A percentile compares a stretch with the other conserved stretches of the same genome.
These are phyloP conservation scores for Neofusicoccum parvum DNA, from an alignment of 2,329 filamentous ascomycete genomes.

Conservation along the genomic window DNA sequence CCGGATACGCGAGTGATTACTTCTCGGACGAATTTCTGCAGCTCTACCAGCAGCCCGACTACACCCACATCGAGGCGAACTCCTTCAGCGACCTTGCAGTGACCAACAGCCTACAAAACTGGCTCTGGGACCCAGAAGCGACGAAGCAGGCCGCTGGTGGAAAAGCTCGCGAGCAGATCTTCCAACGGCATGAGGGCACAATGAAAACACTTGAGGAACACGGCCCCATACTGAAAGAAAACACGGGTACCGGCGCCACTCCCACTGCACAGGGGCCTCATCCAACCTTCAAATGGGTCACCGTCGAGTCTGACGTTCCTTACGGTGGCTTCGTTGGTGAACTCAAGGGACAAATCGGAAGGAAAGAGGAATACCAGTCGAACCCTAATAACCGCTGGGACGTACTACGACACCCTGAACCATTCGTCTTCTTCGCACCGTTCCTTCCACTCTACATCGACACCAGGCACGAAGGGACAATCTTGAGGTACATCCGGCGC, in stretches of 20 bases:
- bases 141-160: slow-evolving; percentile 70
- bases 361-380: slow-evolving; percentile 50
- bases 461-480: slow-evolving; percentile 81
- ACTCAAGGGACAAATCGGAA: slow-evolving; percentile 63
- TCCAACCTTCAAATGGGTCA: slow-evolving; percentile 72
- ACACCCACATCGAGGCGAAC: slow-evolving; percentile 66
- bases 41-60: slow-evolving; percentile 66
- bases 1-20: slow-evolving; percentile 66
- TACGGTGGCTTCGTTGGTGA: slow-evolving; percentile 65
- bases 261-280: slow-evolving; percentile 56
- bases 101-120: slow-evolving; percentile 72
- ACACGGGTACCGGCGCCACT: slow-evolving; percentile 56
- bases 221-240: slow-evolving; percentile 54
- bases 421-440: slow-evolving; percentile 70
- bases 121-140: slow-evolving; percentile 74
- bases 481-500: slow-evolving; percentile 83
- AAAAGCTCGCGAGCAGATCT: slow-evolving; percentile 66
- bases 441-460: slow-evolving; percentile 90
- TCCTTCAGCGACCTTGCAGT: slow-evolving; percentile 76
- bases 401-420: slow-evolving; percentile 52
- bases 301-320: slow-evolving; percentile 54
- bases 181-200: slow-evolving; percentile 61
- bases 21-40: slow-evolving; percentile 77
- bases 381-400: slow-evolving; percentile 52
- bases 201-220: slow-evolving; percentile 56